Evolutionary conservation across 768 basidiomycete species (phyloP).

Genomic region (Lyophyllum shimeji): DNA sequence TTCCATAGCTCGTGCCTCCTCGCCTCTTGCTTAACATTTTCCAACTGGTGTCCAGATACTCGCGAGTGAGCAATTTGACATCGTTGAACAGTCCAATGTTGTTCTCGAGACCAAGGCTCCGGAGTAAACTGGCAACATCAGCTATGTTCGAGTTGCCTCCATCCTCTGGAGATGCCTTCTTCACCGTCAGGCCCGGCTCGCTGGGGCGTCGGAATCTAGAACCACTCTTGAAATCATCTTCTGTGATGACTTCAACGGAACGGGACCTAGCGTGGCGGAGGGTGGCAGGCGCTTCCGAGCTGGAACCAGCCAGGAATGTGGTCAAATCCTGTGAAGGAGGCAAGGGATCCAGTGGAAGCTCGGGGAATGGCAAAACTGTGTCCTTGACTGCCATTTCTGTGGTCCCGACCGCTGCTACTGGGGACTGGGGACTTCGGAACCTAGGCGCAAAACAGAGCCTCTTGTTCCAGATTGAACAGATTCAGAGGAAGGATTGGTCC

Average conservation of each 20-base stretch:
- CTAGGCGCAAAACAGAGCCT: not conserved
- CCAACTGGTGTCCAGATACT: not conserved
- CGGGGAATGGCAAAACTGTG: too few species aligned
- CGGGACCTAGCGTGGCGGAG: not conserved
- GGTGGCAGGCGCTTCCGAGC: not conserved
- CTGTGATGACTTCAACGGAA: not conserved
- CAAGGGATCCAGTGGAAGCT: too few species aligned
- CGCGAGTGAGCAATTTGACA: not conserved
- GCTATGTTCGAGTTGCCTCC: not conserved
- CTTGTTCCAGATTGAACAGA: not conserved
- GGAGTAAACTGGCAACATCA: not conserved
- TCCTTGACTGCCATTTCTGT: too few species aligned
- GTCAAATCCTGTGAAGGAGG: too few species aligned
- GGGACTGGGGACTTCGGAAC: too few species aligned
- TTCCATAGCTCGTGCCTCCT: slow-evolving; percentile 7
- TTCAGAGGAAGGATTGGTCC: not conserved
- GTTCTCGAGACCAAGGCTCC: not conserved
- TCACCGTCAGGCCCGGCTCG: too few species aligned
- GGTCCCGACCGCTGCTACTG: too few species aligned
- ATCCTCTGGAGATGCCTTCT: too few species aligned
- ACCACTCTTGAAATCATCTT: not conserved
- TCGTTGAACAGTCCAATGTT: not conserved
- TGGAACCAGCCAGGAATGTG: too few species aligned
- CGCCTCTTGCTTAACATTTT: slow-evolving; percentile 1
- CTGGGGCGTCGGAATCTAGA: too few species aligned